These are phyloP conservation scores for Bipolaris sorokiniana DNA, from an alignment of 2,329 filamentous ascomycete genomes.

Conservation along the genomic window DNA sequence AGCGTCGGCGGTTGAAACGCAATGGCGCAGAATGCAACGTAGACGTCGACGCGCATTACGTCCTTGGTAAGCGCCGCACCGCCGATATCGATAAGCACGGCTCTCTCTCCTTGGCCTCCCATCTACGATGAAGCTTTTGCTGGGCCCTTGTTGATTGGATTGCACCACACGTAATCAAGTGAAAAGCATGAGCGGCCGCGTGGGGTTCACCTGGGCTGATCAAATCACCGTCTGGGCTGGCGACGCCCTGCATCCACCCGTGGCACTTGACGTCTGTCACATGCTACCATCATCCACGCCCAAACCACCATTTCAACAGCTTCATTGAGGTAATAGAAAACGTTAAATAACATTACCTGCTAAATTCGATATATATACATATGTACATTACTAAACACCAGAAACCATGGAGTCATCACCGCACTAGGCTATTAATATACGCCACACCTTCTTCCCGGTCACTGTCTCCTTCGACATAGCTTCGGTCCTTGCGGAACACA, in stretches of 20 bases:
- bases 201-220: neutral
- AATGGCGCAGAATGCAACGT: constrained; percentile 14
- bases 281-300: neutral
- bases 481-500: constrained; percentile 35
- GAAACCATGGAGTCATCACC: constrained; percentile 6
- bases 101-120: neutral
- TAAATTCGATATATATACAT: too few relatives aligned
- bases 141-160: too few relatives aligned
- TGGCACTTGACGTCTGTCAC: neutral
- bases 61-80: constrained; percentile 9
- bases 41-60: constrained; percentile 11
- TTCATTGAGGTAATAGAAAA: too few relatives aligned
- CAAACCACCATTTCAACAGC: neutral
- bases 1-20: constrained; percentile 2
- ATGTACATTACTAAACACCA: neutral
- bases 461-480: constrained; percentile 35
- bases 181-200: neutral
- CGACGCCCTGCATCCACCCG: too few relatives aligned
- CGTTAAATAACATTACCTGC: too few relatives aligned
- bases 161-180: too few relatives aligned
- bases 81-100: constrained; percentile 10
- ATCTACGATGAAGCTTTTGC: neutral
- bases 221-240: too few relatives aligned
- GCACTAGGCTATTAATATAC: constrained; percentile 34
- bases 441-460: constrained; percentile 29